Conservation (phyloP, 2,329 filamentous ascomycete genomes). For the Cladobotryum mycophilum region DNA sequence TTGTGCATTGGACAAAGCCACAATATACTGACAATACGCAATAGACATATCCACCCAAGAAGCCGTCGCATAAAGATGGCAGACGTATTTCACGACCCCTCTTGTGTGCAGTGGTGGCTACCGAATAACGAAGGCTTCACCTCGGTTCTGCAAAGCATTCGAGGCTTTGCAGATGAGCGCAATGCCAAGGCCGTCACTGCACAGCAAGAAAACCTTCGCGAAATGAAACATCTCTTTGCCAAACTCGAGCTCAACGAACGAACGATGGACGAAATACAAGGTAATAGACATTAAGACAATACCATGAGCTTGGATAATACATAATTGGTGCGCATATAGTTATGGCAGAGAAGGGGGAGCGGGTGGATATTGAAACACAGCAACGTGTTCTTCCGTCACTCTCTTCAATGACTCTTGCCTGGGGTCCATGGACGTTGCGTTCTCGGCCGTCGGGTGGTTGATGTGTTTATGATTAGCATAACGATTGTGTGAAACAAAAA, state of each 20-base stretch:
- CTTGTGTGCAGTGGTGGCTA: conserved; percentile 81
- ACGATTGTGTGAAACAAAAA: no score
- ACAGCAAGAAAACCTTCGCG: conserved; percentile 60
- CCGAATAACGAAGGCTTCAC: conserved; percentile 73
- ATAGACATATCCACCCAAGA: conserved; percentile 76
- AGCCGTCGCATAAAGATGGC: conserved; percentile 70
- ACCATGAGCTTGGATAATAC: no score
- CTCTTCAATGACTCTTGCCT: no score
- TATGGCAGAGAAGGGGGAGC: no score
- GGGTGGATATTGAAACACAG: no score
- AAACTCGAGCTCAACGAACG: conserved; percentile 39
- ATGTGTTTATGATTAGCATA: no score
- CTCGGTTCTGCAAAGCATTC: conserved; percentile 67
- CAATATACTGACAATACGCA: not conserved
- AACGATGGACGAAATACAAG: not conserved
- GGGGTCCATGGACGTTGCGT: no score
- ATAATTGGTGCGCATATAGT: not conserved
- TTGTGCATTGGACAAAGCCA: conserved; percentile 5
- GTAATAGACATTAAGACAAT: not conserved
- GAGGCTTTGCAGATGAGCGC: conserved; percentile 74
- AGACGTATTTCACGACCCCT: conserved; percentile 64
- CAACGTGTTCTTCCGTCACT: no score
- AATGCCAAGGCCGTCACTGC: conserved; percentile 53
- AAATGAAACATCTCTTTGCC: conserved; percentile 69
- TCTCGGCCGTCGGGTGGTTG: no score